Conservation (phyloP, 2,329 filamentous ascomycete genomes). For the Nothophoma quercina region DNA sequence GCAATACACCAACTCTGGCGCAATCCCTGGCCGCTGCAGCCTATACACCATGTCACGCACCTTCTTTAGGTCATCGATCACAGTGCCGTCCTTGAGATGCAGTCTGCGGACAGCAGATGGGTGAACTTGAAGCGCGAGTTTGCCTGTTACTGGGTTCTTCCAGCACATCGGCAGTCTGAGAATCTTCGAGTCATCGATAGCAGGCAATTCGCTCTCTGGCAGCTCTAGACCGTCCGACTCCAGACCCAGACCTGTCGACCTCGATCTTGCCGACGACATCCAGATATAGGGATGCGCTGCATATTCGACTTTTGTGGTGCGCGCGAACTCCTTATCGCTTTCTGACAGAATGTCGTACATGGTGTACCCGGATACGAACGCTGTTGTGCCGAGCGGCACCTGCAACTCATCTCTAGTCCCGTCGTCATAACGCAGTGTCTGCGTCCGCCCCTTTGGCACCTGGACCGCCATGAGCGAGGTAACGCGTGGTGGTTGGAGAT, state of each 20-base stretch:
- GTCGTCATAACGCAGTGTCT: slow-evolving; percentile 77
- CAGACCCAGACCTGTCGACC: slow-evolving; percentile 74
- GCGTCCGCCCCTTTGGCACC: slow-evolving; percentile 66
- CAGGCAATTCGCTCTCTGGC: slow-evolving; percentile 65
- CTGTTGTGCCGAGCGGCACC: slow-evolving; percentile 78
- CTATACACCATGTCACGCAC: slow-evolving; percentile 75
- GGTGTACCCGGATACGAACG: slow-evolving; percentile 74
- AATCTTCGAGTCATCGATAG: slow-evolving; percentile 70
- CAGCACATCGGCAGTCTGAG: slow-evolving; percentile 79
- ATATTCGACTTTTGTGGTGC: slow-evolving; percentile 74
- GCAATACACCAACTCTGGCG: slow-evolving; percentile 71
- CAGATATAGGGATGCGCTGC: slow-evolving; percentile 82
- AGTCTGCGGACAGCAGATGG: slow-evolving; percentile 75
- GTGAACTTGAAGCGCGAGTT: slow-evolving; percentile 75
- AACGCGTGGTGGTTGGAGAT: slow-evolving; percentile 74
- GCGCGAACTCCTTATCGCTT: slow-evolving; percentile 71
- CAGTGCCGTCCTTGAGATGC: slow-evolving; percentile 69
- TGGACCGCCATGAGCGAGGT: slow-evolving; percentile 77
- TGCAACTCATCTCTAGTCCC: slow-evolving; percentile 69
- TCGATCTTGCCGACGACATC: slow-evolving; percentile 75
- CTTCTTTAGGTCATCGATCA: slow-evolving; percentile 71
- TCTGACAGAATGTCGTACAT: slow-evolving; percentile 74
- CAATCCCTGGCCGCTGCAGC: slow-evolving; percentile 76
- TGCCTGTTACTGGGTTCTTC: slow-evolving; percentile 75
- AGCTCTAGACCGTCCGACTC: slow-evolving; percentile 72